phyloP scores from a whole-genome alignment of 2,329 filamentous ascomycete species.

The Calonectria hongkongensis region DNA sequence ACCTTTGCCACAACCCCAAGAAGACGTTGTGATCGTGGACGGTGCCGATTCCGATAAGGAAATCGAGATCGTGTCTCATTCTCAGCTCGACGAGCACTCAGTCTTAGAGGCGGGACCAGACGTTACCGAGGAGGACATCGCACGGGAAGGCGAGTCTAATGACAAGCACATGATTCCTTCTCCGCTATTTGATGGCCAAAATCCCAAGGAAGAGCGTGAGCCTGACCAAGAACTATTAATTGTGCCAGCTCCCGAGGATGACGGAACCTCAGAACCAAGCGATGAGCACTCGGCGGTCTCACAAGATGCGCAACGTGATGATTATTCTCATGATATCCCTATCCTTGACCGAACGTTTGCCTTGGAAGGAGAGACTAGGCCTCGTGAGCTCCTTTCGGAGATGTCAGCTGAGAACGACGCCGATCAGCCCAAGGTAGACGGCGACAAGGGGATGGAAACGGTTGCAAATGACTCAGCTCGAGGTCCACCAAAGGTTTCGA shows the following conservation, averaged over 20 bases:
- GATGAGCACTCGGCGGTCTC: not conserved
- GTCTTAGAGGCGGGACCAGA: not conserved
- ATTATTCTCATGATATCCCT: not conserved
- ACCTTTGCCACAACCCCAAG: not conserved
- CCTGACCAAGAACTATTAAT: conserved; percentile 1
- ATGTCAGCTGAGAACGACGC: not conserved
- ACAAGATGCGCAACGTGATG: not conserved
- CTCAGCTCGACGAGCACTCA: not conserved
- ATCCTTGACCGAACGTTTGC: not conserved
- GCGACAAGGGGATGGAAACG: conserved; percentile 13
- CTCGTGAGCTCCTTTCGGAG: not conserved
- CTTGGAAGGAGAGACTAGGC: not conserved
- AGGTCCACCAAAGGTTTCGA: not conserved
- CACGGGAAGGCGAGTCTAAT: not conserved
- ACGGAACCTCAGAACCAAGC: not conserved
- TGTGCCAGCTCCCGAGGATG: not conserved
- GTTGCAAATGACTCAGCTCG: not conserved
- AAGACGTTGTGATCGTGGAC: conserved; percentile 3
- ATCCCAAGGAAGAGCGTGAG: not conserved
- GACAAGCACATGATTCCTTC: not conserved
- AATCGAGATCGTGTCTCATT: conserved; percentile 12
- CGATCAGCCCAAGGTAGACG: conserved; percentile 1
- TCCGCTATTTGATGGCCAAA: not conserved
- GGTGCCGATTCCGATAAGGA: conserved; percentile 2
- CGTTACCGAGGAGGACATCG: not conserved